These are phyloP conservation scores for Protostelium mycophagum DNA, from an alignment of 78 protist species.

Conservation along the genomic window DNA sequence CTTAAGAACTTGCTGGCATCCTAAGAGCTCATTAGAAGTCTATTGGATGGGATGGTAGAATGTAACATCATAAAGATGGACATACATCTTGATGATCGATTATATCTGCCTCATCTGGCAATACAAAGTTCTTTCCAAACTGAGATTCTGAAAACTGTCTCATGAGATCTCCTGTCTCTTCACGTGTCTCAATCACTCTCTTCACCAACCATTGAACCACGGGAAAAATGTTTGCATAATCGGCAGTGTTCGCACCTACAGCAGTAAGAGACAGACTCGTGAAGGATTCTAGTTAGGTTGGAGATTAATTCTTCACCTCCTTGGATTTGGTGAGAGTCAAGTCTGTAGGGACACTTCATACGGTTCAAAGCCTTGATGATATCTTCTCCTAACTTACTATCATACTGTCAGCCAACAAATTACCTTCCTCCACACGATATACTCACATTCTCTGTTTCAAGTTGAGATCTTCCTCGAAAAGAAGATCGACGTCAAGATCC, in stretches of 20 bases:
- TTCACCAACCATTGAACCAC: slow-evolving; percentile 92
- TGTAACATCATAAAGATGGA: background rate
- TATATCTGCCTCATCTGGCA: slow-evolving; percentile 51
- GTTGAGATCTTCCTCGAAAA: slow-evolving; percentile 81
- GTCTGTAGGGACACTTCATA: slow-evolving; percentile 83
- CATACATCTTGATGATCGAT: background rate
- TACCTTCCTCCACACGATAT: background rate
- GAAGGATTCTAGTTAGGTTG: background rate
- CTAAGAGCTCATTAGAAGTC: background rate
- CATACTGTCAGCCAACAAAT: background rate
- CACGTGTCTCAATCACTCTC: slow-evolving; percentile 76
- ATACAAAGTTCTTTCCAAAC: slow-evolving; percentile 44
- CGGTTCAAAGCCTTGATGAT: slow-evolving; percentile 69
- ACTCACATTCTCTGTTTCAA: slow-evolving; percentile 69
- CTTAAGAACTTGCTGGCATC: background rate
- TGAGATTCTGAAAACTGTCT: slow-evolving; percentile 57
- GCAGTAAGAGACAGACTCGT: background rate
- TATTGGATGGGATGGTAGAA: background rate
- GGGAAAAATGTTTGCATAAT: slow-evolving; percentile 72
- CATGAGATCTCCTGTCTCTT: slow-evolving; percentile 67
- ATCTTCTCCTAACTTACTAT: slow-evolving; percentile 70
- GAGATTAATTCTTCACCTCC: slow-evolving; percentile 8
- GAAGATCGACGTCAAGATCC: slow-evolving; percentile 82
- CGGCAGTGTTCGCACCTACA: slow-evolving; percentile 14
- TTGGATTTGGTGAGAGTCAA: slow-evolving; percentile 88